These are phyloP conservation scores for Plasmodium cynomolgi DNA, from an alignment of 169 alveolate genomes.

Conservation along the genomic window DNA sequence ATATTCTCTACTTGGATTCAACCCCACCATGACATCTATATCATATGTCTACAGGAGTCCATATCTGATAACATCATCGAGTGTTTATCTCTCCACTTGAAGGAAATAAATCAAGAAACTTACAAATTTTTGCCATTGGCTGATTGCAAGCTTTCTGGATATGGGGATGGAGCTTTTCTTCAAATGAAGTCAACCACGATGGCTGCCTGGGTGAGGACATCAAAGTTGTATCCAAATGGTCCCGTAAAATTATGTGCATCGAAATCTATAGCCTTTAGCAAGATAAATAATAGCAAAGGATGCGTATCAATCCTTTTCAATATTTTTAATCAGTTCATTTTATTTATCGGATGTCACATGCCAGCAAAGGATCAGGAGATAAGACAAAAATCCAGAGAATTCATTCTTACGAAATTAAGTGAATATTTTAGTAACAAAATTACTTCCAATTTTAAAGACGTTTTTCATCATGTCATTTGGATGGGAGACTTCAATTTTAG, in stretches of 20 bases:
- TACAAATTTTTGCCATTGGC: conserved; percentile 80
- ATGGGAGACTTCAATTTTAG: conserved; percentile 90
- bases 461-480: conserved; percentile 91
- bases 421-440: conserved; percentile 78
- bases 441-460: conserved; percentile 82
- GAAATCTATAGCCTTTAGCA: conserved; percentile 77
- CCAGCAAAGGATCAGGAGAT: conserved; percentile 84
- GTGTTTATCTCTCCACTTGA: conserved; percentile 78
- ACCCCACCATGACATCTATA: conserved; percentile 86
- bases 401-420: conserved; percentile 77
- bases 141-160: conserved; percentile 85
- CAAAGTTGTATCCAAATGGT: conserved; percentile 75
- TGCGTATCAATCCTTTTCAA: conserved; percentile 83
- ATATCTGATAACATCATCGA: conserved; percentile 82
- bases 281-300: conserved; percentile 88
- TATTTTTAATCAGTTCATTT: conserved; percentile 78
- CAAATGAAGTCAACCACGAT: conserved; percentile 86
- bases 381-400: conserved; percentile 81
- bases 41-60: conserved; percentile 87
- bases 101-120: conserved; percentile 76
- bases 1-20: conserved; percentile 85
- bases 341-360: conserved; percentile 89
- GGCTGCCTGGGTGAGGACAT: conserved; percentile 80
- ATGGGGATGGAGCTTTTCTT: conserved; percentile 90
- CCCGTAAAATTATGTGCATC: conserved; percentile 77